Evolutionary conservation across 73 alveolate species (phyloP).

Genomic region (Blepharisma stoltei): DNA sequence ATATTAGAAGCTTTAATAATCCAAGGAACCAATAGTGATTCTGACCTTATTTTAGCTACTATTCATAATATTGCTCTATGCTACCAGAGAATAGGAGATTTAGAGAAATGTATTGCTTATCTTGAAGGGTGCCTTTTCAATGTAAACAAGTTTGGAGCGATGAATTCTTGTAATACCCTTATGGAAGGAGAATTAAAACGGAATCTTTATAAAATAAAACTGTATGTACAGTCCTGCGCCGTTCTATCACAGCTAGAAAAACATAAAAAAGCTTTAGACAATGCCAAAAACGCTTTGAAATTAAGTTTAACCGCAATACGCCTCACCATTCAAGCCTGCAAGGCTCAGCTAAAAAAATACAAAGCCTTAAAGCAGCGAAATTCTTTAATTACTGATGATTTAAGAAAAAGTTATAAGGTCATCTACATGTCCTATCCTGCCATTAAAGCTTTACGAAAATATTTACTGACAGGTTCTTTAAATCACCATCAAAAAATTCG

Average conservation of each 20-base stretch:
- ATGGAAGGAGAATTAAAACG: background rate
- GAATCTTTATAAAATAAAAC: background rate
- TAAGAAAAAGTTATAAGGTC: too few relatives aligned
- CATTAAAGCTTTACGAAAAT: too few relatives aligned
- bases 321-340: too few relatives aligned
- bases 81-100: constrained; percentile 19
- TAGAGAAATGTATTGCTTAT: constrained; percentile 22
- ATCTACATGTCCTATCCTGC: too few relatives aligned
- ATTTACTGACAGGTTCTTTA: too few relatives aligned
- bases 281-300: background rate
- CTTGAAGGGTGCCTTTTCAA: constrained; percentile 23
- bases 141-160: background rate
- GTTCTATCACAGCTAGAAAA: background rate
- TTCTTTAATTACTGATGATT: too few relatives aligned
- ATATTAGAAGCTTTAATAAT: background rate
- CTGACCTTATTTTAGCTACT: background rate
- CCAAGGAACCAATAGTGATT: background rate
- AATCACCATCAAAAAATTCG: too few relatives aligned
- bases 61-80: background rate
- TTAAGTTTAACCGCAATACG: too few relatives aligned
- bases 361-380: too few relatives aligned
- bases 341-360: too few relatives aligned
- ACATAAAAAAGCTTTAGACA: constrained; percentile 9
- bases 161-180: background rate
- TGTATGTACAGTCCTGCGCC: constrained; percentile 7